Evolutionary conservation across 441 rosid genomes (phyloP), one percentile per base, ranked within the genome.

Genomic region (Geranium incanum): DNA sequence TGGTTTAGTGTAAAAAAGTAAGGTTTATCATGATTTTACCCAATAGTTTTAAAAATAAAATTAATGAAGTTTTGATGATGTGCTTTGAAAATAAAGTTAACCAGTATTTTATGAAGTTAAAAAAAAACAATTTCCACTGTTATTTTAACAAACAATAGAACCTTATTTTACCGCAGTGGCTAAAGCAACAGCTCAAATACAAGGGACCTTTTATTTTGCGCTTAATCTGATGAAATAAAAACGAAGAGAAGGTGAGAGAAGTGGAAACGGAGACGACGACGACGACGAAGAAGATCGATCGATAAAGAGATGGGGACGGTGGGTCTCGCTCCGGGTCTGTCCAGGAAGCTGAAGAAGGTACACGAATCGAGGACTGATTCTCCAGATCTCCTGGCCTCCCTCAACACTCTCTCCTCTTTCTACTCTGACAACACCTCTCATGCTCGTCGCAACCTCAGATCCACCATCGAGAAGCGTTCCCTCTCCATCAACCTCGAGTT

Each of bases 401-500:
- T 95, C 45, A 84, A 87, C 81, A 87, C 98, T 0, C 89, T 95
- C 71, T 95, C 99, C 72, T 71, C 89, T 39, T 92, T 95, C 85
- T 92, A 95, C 70, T 68, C 82, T 59, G 95, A 90, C 2, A 95
- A 95, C 87, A 89, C 90, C 55, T 87, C 98, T 1, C 96, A 87
- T 76, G 79, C 90, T 2, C 95, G 99, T n/a, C 96, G 97, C 75
- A 91, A 89, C 76, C 99, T 95, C 81, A 85, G 97, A 91, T 95
- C 98, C 80, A 84, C 97, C 83, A 84, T 95, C 74, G 98, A 95
- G 89, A 87, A 91, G 73, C 97, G 99, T 41, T 85, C 98, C 62
- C 97, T 95, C 66, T 77, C 82, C 79, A 89, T 95, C 87, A 90
- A 95, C 68, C 74, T 74, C n/a, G 92, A 92, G 70, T 95, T 95